phyloP scores from a whole-genome alignment of 306 rosid genomes.

The Cyamopsis tetragonoloba region DNA sequence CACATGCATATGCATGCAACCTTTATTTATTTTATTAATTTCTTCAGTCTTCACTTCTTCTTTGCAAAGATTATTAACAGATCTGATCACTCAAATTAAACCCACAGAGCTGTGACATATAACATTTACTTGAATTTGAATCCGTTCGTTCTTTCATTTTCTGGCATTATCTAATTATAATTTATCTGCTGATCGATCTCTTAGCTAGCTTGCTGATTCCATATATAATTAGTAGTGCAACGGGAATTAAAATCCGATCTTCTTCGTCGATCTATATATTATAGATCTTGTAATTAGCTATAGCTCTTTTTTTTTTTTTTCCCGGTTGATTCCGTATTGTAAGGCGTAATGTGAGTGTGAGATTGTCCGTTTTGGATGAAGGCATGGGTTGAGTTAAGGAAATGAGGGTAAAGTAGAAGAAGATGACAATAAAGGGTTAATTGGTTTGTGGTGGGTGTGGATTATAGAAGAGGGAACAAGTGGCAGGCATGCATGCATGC shows the following conservation, averaged over 20 bases:
- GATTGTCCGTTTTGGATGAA: not conserved
- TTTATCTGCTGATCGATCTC: no score
- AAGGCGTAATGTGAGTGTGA: not conserved
- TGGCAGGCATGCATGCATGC: conserved; percentile 73
- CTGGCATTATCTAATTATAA: no score
- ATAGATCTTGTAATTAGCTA: not conserved
- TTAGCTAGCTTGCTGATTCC: not conserved
- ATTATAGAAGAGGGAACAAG: conserved; percentile 39
- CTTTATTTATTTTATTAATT: not conserved
- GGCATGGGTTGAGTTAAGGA: conserved; percentile 20
- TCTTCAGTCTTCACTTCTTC: not conserved
- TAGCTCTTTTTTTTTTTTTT: not conserved
- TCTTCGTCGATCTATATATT: not conserved
- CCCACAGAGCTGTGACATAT: not conserved
- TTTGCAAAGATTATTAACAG: not conserved
- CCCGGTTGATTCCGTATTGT: not conserved
- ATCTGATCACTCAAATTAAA: no score
- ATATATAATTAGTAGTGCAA: not conserved
- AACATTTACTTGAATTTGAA: not conserved
- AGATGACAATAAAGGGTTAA: conserved; percentile 14
- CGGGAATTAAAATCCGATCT: not conserved
- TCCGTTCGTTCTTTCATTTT: not conserved
- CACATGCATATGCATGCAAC: conserved; percentile 32
- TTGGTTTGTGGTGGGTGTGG: no score
- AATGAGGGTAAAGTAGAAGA: conserved; percentile 22